Evolutionary conservation across 73 alveolate genomes (phyloP).

Genomic region (Tetrahymena malaccensis): DNA sequence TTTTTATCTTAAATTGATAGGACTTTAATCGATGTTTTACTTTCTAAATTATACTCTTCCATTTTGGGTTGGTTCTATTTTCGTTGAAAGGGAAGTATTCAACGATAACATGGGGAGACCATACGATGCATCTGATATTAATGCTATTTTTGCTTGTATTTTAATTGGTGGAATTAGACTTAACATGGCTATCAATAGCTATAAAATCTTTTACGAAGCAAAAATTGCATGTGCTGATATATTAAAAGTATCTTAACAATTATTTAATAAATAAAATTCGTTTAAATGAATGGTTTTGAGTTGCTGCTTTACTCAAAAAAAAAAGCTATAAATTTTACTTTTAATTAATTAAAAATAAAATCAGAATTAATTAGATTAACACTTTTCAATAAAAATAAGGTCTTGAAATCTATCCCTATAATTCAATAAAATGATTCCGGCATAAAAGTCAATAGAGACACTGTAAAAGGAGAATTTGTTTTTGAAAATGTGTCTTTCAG

Average conservation of each 20-base stretch:
- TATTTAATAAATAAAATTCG: too few species aligned
- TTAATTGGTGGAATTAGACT: neutral
- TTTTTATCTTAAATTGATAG: neutral
- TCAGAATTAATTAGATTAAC: slow-evolving; percentile 65
- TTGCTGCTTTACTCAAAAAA: neutral
- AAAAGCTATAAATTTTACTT: neutral
- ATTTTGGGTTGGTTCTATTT: neutral
- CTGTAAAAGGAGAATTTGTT: slow-evolving; percentile 67
- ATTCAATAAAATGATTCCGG: slow-evolving; percentile 16
- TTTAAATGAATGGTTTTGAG: neutral
- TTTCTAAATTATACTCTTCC: neutral
- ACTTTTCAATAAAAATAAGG: slow-evolving; percentile 67
- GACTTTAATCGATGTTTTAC: neutral
- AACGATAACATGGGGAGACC: neutral
- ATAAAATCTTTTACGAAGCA: neutral
- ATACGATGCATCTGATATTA: neutral
- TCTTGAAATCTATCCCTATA: slow-evolving; percentile 18
- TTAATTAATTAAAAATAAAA: slow-evolving; percentile 36
- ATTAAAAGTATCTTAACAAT: neutral
- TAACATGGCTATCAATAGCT: neutral
- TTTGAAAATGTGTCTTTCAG: slow-evolving; percentile 71
- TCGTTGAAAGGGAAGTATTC: neutral
- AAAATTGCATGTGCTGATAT: neutral
- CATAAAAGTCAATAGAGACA: slow-evolving; percentile 58
- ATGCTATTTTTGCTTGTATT: neutral